Percentiles rank a stretch among this genome's conserved stretches.
Evolutionary conservation across 768 basidiomycete genomes (phyloP).

Genomic region (Suillus clintonianus): DNA sequence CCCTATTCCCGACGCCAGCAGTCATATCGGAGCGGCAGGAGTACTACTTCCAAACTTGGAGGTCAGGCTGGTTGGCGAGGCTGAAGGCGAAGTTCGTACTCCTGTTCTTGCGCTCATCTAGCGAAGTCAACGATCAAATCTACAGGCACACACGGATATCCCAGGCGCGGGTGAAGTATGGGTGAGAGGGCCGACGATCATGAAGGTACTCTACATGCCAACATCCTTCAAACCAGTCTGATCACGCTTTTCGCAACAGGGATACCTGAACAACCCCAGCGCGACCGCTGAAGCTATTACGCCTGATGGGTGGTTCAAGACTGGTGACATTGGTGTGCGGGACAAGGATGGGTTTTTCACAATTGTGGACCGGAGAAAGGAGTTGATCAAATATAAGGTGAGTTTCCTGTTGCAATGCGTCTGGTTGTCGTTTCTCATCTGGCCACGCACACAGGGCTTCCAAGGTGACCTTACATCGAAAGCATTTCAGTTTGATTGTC

Average conservation of each 20-base stretch:
- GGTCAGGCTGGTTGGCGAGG: constrained; percentile 68
- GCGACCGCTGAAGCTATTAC: constrained; percentile 76
- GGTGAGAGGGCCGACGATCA: constrained; percentile 75
- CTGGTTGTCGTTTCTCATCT: not conserved
- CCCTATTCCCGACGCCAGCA: constrained; percentile 38
- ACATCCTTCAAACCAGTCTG: not conserved
- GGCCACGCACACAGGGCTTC: constrained; percentile 52
- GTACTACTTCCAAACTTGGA: constrained; percentile 73
- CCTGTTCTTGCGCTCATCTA: not conserved
- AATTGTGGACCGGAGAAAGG: constrained; percentile 75
- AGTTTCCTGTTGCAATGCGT: not conserved
- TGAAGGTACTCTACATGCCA: constrained; percentile 56
- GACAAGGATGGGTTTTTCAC: constrained; percentile 73
- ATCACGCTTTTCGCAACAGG: constrained; percentile 39
- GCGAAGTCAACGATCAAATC: not conserved
- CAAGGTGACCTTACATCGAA: constrained; percentile 51
- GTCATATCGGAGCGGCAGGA: constrained; percentile 69
- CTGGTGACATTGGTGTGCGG: constrained; percentile 75
- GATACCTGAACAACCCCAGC: constrained; percentile 71
- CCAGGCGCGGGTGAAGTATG: constrained; percentile 75
- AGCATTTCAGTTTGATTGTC: not conserved
- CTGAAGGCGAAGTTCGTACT: constrained; percentile 45
- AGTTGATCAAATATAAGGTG: constrained; percentile 76
- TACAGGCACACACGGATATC: constrained; percentile 28
- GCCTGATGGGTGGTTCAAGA: constrained; percentile 81